Percentiles rank a stretch among this genome's conserved stretches.
Conservation (phyloP, 2,329 filamentous ascomycete genomes). For the Leptoxyphium fumago region DNA sequence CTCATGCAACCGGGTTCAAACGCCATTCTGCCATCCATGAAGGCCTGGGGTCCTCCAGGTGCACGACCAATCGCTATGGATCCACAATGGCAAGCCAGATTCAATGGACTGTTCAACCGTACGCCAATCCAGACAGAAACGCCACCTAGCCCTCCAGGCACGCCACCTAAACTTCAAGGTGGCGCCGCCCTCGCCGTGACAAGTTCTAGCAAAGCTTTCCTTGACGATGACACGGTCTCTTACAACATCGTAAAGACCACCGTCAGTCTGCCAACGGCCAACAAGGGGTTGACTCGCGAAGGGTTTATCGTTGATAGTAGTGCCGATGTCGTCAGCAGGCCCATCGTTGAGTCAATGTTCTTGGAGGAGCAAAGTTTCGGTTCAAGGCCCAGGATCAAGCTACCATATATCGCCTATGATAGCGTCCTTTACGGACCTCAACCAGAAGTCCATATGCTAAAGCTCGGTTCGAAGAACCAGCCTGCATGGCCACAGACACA, state of each 20-base stretch:
- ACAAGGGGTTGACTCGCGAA: constrained; percentile 7
- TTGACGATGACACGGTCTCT: constrained; percentile 40
- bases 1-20: constrained; percentile 15
- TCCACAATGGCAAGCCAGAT: constrained; percentile 62
- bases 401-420: constrained; percentile 10
- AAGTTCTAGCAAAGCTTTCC: constrained; percentile 51
- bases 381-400: constrained; percentile 24
- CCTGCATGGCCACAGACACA: background rate
- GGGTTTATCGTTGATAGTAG: constrained; percentile 18
- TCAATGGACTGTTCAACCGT: constrained; percentile 63
- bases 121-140: constrained; percentile 30
- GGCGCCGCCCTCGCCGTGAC: constrained; percentile 39
- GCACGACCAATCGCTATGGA: constrained; percentile 30
- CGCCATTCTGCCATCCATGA: background rate
- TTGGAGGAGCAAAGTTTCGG: constrained; percentile 33
- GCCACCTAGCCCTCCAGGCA: constrained; percentile 23
- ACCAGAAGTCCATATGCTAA: background rate
- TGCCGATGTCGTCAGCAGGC: constrained; percentile 24
- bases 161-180: constrained; percentile 23
- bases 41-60: constrained; percentile 25
- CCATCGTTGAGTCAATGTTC: constrained; percentile 27
- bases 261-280: constrained; percentile 48
- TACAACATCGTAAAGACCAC: constrained; percentile 38
- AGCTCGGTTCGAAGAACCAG: background rate
- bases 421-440: constrained; percentile 2